Percentiles rank a stretch among this genome's conserved stretches.
Evolutionary conservation across 1,284 basidiomycete species (phyloP).

Genomic region (Thelephora terrestris): DNA sequence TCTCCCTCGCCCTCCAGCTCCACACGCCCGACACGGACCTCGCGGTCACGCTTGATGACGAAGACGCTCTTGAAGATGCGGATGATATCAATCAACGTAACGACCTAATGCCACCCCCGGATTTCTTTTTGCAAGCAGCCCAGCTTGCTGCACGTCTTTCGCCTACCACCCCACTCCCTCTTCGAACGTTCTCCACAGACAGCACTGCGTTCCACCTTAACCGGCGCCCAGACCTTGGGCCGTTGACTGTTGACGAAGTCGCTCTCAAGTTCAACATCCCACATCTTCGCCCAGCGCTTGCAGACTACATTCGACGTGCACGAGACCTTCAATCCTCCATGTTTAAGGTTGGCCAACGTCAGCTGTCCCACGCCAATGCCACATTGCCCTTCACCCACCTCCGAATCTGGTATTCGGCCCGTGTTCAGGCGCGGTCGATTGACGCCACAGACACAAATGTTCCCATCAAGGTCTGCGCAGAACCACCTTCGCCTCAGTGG

Average conservation of each 20-base stretch:
- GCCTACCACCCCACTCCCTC: neutral
- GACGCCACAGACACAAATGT: too few species aligned
- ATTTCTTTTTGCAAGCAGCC: neutral
- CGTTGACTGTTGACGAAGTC: slow-evolving; percentile 15
- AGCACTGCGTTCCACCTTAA: slow-evolving; percentile 18
- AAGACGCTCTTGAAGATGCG: neutral
- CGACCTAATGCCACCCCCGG: too few species aligned
- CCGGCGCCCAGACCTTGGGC: slow-evolving; percentile 9
- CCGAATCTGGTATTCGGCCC: neutral
- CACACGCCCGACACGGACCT: slow-evolving; percentile 7
- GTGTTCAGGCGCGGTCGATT: neutral
- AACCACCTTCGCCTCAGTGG: neutral
- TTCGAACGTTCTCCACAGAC: slow-evolving; percentile 10
- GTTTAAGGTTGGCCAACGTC: neutral
- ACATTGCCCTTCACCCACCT: neutral
- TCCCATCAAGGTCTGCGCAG: neutral
- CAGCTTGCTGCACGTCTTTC: neutral
- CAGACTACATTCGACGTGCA: slow-evolving; percentile 15
- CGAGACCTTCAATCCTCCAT: neutral
- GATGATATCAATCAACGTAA: neutral
- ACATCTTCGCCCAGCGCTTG: slow-evolving; percentile 19
- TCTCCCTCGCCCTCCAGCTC: slow-evolving; percentile 19
- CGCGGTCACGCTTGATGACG: slow-evolving; percentile 4
- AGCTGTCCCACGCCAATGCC: neutral
- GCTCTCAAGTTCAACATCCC: slow-evolving; percentile 14